Conservation (phyloP, 2,329 filamentous ascomycete species). For the Talaromyces sp. region DNA sequence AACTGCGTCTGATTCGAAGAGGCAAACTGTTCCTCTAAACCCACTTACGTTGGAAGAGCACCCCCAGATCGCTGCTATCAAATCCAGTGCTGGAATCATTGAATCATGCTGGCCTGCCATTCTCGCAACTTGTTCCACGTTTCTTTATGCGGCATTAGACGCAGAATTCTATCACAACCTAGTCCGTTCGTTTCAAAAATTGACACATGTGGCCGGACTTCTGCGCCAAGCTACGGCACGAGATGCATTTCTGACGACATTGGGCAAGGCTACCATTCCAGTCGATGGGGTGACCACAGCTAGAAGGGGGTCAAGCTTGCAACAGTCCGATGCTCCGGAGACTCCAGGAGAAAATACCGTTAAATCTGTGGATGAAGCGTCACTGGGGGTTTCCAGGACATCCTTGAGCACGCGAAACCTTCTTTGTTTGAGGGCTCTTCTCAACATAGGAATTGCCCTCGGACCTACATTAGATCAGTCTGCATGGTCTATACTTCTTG, state of each 20-base stretch:
- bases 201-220: slow-evolving; percentile 89
- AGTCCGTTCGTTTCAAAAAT: slow-evolving; percentile 88
- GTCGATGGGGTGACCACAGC: slow-evolving; percentile 50
- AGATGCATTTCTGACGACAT: slow-evolving; percentile 89
- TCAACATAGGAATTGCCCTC: slow-evolving; percentile 93
- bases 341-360: slow-evolving; percentile 22
- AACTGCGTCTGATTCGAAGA: slow-evolving; percentile 20
- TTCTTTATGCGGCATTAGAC: slow-evolving; percentile 85
- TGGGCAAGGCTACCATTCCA: slow-evolving; percentile 89
- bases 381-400: slow-evolving; percentile 40
- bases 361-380: slow-evolving; percentile 14
- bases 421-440: slow-evolving; percentile 77
- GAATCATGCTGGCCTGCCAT: slow-evolving; percentile 94
- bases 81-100: slow-evolving; percentile 74
- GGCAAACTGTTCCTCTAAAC: slow-evolving; percentile 61
- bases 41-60: slow-evolving; percentile 72
- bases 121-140: slow-evolving; percentile 90
- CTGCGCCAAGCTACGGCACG: slow-evolving; percentile 77
- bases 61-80: slow-evolving; percentile 64
- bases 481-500: slow-evolving; percentile 84
- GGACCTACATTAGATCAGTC: slow-evolving; percentile 75
- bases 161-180: slow-evolving; percentile 90
- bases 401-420: slow-evolving; percentile 83
- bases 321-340: slow-evolving; percentile 19
- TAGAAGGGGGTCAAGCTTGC: slow-evolving; percentile 15